These are phyloP conservation scores for Canavalia ensiformis DNA, from an alignment of 306 rosid genomes.

Conservation along the genomic window DNA sequence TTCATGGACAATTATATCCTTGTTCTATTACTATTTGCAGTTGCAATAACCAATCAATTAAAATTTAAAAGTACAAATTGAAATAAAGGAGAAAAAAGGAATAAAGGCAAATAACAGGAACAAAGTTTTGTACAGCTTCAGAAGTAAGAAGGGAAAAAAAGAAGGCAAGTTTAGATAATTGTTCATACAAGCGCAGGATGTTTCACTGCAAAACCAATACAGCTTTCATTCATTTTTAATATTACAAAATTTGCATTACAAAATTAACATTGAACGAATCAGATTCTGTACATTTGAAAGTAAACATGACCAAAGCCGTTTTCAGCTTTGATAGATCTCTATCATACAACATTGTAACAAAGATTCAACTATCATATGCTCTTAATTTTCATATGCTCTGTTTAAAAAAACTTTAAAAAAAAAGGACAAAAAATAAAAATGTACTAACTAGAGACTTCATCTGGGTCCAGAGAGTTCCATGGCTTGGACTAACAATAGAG, in stretches of 20 bases:
- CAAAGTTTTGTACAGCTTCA: not conserved
- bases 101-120: not conserved
- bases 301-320: constrained; percentile 53
- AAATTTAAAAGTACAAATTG: not conserved
- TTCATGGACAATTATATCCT: not conserved
- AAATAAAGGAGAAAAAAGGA: not conserved
- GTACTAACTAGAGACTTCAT: constrained; percentile 48
- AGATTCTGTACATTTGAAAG: constrained; percentile 72
- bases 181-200: constrained; percentile 19
- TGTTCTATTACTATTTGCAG: not conserved
- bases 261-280: constrained; percentile 51
- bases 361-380: constrained; percentile 58
- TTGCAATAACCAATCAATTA: constrained; percentile 7
- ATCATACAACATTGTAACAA: constrained; percentile 55
- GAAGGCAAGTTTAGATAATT: constrained; percentile 7
- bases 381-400: constrained; percentile 52
- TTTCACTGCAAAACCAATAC: constrained; percentile 39
- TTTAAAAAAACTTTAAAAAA: constrained; percentile 17
- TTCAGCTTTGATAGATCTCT: constrained; percentile 49
- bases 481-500: constrained; percentile 89
- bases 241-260: constrained; percentile 55
- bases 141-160: not conserved
- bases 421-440: not conserved
- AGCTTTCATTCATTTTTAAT: constrained; percentile 20
- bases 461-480: constrained; percentile 99